Evolutionary conservation across 2,329 filamentous ascomycete genomes (phyloP).

Genomic region (Neurospora sp.): DNA sequence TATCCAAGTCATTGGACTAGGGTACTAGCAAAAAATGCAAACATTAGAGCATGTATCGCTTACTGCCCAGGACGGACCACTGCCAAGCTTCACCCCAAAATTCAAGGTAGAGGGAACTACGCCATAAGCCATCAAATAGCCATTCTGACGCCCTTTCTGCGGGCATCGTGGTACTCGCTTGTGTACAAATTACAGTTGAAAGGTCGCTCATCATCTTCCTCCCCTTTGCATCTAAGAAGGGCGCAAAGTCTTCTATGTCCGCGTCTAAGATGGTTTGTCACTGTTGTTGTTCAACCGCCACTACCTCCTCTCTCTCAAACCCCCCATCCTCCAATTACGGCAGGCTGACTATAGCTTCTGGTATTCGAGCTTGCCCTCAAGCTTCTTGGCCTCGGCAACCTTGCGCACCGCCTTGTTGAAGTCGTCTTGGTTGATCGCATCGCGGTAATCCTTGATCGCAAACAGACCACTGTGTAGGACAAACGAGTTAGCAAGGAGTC

Average conservation of each 20-base stretch:
- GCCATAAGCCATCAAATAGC: not conserved
- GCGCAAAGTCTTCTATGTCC: not conserved
- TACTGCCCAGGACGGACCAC: not conserved
- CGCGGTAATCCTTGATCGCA: constrained; percentile 96
- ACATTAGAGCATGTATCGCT: not conserved
- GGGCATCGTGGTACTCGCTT: not conserved
- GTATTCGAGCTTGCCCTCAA: constrained; percentile 97
- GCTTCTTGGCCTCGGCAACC: constrained; percentile 93
- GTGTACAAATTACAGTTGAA: not conserved
- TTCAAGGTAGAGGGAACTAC: not conserved
- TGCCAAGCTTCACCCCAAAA: not conserved
- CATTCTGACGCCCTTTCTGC: not conserved
- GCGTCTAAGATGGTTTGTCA: not conserved
- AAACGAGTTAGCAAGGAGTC: constrained; percentile 7
- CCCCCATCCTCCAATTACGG: not conserved
- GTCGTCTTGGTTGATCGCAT: constrained; percentile 94
- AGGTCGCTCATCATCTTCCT: not conserved
- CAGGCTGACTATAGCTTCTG: constrained; percentile 63
- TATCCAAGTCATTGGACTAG: not conserved
- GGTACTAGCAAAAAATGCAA: no score
- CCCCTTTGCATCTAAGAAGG: not conserved
- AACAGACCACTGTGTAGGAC: constrained; percentile 62
- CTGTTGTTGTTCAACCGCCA: not conserved
- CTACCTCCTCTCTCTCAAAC: not conserved
- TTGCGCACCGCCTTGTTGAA: constrained; percentile 99